phyloP scores from a whole-genome alignment of 345 rosid genomes.

The Mangifera indica region DNA sequence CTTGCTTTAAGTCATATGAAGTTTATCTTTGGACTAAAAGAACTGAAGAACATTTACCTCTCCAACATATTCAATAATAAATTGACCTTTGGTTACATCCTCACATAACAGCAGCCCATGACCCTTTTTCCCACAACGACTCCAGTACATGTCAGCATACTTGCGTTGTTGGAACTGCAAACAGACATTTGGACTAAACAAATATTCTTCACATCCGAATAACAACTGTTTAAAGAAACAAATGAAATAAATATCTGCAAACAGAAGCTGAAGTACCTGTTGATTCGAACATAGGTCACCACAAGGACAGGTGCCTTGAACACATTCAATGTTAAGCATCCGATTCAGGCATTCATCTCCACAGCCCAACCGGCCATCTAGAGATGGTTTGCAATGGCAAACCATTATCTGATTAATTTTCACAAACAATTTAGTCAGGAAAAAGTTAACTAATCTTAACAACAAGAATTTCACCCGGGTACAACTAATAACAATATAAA shows the following conservation, averaged over 20 bases:
- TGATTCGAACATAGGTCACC: conserved; percentile 93
- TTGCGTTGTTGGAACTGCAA: conserved; percentile 89
- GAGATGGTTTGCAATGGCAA: conserved; percentile 78
- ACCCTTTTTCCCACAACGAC: conserved; percentile 89
- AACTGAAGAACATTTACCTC: conserved; percentile 55
- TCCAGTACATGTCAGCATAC: conserved; percentile 73
- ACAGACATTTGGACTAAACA: conserved; percentile 18
- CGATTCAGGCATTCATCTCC: conserved; percentile 97
- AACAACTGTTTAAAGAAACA: not conserved
- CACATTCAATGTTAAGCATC: conserved; percentile 96
- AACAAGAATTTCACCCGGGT: conserved; percentile 8
- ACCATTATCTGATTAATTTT: conserved; percentile 75
- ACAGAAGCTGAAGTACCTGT: conserved; percentile 50
- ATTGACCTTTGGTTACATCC: conserved; percentile 66
- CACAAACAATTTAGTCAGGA: not conserved
- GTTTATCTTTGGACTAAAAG: conserved; percentile 11
- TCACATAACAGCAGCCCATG: conserved; percentile 80
- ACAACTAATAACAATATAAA: not conserved
- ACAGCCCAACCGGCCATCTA: conserved; percentile 68
- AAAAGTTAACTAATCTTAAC: not conserved
- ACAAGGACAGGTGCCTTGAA: conserved; percentile 90
- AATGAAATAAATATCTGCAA: conserved; percentile 1
- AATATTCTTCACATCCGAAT: not conserved
- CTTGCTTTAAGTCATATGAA: conserved; percentile 1
- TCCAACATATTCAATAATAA: conserved; percentile 96